These are phyloP conservation scores for Collybiopsis luxurians DNA, from an alignment of 768 basidiomycete species.

Conservation along the genomic window DNA sequence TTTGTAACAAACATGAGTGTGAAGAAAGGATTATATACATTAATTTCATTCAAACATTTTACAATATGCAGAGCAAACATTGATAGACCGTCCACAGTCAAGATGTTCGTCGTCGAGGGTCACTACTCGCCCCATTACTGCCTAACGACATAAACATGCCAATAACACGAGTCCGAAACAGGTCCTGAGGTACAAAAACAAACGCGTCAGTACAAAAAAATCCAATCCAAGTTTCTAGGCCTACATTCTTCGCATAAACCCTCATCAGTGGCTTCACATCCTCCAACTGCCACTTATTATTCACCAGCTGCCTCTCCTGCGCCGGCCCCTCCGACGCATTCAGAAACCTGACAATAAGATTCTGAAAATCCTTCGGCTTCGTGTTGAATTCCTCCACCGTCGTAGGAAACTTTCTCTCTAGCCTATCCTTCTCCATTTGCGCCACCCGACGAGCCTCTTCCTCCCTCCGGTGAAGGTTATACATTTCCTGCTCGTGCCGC, in stretches of 20 bases:
- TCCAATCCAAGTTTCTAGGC: neutral
- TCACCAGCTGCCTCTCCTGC: slow-evolving; percentile 1
- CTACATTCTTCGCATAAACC: slow-evolving; percentile 10
- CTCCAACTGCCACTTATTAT: neutral
- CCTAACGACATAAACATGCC: neutral
- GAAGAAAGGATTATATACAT: no score
- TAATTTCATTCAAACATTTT: no score
- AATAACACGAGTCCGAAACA: neutral
- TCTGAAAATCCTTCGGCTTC: slow-evolving; percentile 1
- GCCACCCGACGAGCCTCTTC: neutral
- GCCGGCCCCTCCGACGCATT: neutral
- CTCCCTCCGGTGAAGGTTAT: neutral
- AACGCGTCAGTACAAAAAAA: neutral
- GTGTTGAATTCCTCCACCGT: slow-evolving; percentile 1
- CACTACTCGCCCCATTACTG: neutral
- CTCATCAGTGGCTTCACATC: slow-evolving; percentile 1
- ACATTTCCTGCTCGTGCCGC: neutral
- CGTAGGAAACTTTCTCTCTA: neutral
- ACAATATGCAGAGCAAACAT: neutral
- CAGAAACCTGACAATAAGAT: neutral
- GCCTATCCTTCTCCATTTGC: neutral
- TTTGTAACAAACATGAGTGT: no score
- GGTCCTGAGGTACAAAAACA: neutral
- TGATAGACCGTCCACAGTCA: neutral
- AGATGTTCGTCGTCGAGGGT: neutral